Conservation (phyloP, 768 basidiomycete genomes). For the Phanerochaete sordida region DNA sequence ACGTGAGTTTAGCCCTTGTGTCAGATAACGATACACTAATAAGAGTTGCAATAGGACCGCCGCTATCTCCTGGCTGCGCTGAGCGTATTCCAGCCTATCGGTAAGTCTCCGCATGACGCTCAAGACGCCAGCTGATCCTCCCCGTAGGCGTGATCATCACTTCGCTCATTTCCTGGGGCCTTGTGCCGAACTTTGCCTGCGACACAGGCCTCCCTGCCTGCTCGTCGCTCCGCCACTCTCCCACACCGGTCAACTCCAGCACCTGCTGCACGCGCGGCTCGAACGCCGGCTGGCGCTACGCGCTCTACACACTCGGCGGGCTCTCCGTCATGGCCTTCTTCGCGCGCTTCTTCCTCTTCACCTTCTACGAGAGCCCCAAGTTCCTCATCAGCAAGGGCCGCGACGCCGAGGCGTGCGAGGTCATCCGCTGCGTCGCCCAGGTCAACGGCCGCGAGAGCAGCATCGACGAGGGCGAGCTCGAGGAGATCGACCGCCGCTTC, state of each 20-base stretch:
- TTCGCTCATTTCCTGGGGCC: background rate
- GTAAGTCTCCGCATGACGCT: slow-evolving; percentile 37
- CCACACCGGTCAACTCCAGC: background rate
- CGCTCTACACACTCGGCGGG: slow-evolving; percentile 5
- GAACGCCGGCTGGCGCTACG: slow-evolving; percentile 11
- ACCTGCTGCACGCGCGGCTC: slow-evolving; percentile 6
- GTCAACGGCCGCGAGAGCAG: background rate
- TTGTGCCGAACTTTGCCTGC: slow-evolving; percentile 5
- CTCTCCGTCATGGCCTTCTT: slow-evolving; percentile 32
- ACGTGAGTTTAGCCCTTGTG: background rate
- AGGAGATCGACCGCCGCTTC: background rate
- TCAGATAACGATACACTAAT: background rate
- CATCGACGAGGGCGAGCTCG: background rate
- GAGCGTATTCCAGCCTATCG: slow-evolving; percentile 10
- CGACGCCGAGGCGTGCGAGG: slow-evolving; percentile 48
- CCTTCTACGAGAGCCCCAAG: slow-evolving; percentile 59
- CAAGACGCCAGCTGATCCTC: slow-evolving; percentile 26
- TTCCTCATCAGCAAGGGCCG: slow-evolving; percentile 55
- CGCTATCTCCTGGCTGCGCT: slow-evolving; percentile 9
- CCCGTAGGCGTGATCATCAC: slow-evolving; percentile 2
- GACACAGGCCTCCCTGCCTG: slow-evolving; percentile 1
- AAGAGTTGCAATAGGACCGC: background rate
- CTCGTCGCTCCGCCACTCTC: background rate
- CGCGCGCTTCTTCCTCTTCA: slow-evolving; percentile 53
- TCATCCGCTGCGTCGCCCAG: background rate